Evolutionary conservation across 2,329 filamentous ascomycete species (phyloP), one percentile per base, ranked within the genome.

Genomic region (Claviceps sp.): DNA sequence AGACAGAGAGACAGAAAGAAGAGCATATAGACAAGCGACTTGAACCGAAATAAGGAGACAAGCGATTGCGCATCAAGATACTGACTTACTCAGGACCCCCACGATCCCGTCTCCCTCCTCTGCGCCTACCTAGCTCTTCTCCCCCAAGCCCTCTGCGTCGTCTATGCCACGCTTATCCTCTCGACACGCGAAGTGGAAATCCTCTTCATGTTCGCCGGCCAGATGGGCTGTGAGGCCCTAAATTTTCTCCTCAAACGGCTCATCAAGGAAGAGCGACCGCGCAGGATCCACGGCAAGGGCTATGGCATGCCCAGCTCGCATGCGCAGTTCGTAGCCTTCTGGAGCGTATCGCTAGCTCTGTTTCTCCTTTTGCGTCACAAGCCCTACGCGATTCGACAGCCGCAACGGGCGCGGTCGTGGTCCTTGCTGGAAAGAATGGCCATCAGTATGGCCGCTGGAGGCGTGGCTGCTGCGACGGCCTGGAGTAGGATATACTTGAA

Each of bases 281-380:
- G 76, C 56, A 85, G 85, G 80, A 84, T 74, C 76, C 82, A 90
- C 63, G 90, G 89, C 52, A 95, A 95, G 68, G 93, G 93, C 57
- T 98, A 98, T 65, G 94, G 93, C 60, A 98, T 98, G 94, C 93
- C 93, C 50, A 77, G 73, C 45, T 96, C 90, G 40, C 93, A 98
- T 70, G 87, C 93, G 8, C 93, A 98, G 71, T 98, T 96, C 66
- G 86, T 91, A 55, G 79, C 85, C 52, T 98, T 89, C 73, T 97
- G 95, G 77, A 85, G 88, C 53, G 72, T 95, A 53, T 93, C 87
- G 56, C 71, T 97, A 54, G 75, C 81, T 24, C 74, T 98, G 19
- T 97, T 97, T 72, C 76, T 98, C 45, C 76, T 95, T 46, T 73
- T 90, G 55, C 80, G 91, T 55, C 89, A 95, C 67, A 73, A 75